Evolutionary conservation across 768 basidiomycete species (phyloP), one percentile per base, ranked within the genome.

Genomic region (Lentinula lateritia): DNA sequence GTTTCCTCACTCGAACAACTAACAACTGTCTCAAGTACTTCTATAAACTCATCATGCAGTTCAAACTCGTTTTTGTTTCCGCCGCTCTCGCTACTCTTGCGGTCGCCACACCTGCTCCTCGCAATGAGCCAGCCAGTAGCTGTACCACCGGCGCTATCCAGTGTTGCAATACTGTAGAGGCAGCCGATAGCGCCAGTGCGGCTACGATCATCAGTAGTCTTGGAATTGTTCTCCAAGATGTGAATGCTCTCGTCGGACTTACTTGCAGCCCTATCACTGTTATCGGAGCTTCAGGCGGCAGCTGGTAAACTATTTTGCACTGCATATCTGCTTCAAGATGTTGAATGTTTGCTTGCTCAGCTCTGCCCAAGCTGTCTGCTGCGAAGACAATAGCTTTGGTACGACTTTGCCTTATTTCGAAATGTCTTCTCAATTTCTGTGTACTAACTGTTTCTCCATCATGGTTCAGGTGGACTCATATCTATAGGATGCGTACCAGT

Each of bases 121-220:
- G 64, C 18, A 59, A 64, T 46, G 54, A 58, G 54, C 62, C 64
- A 12, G 61, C 36, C 18, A 61, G 57, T 23, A 56, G 35, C 20
- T 69, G 68, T 62, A 60, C 58, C 59, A 67, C 66, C 38, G 68
- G 66, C 16, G 10, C 52, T 8, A 15, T 66, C 32, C 66, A 69
- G 42, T 69, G 68, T 59, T 69, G 68, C 60, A 60, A 66, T 36
- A 61, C 32, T 18, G 62, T 65, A 45, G n/a, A 23, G 12, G 1
- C 39, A 13, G 61, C 61, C 16, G 2, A 32, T 38, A 36, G 34
- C 45, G 7, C 9, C 23, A 20, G 54, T 39, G 46, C 34, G 3
- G 10, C 54, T 16, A 18, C 18, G 7, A 36, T 50, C 20, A 45
- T 62, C 20, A 45, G 15, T n/a, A 28, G 20, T 23, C 23, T 50